Base-by-base conservation (phyloP, 495 filamentous ascomycete species). In the Xylona heveae region DNA sequence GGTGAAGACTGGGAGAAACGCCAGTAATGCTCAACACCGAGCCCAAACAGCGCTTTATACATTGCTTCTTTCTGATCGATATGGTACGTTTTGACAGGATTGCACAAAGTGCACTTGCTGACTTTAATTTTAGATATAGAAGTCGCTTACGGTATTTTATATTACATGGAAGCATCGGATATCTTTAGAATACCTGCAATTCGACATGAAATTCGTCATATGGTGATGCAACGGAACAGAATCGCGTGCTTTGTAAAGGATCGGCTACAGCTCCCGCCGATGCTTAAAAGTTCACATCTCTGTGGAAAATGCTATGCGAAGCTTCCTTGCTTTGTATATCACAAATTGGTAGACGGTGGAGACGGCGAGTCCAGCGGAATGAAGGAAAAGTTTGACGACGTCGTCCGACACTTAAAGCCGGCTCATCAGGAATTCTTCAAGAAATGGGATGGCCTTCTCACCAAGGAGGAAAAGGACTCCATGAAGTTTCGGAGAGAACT, bases 1-100 rank as follows among this genome's bases (percentile, higher is more conserved):
- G 46, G 58, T 97, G 42, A 97, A 97, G 54, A 95, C 84, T 0
- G 88, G 88, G 12, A 80, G 73, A 41, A 76, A 75, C 33, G 67
- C 74, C 36, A 76, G 62, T 31, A 71, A 71, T 27, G 55, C 68
- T 27, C 63, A 67, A 18, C 88, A 97, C 48, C 70, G 82, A 43
- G 88, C 84, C 6, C 88, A 97, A 51, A 97, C 88, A 3, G 78
- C 81, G 12, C 62, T 97, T 7, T 97, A 97, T 50, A 95, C 84
- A 20, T 58, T 97, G 14, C 58, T 97, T 2, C 59, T 97, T 12
- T 90, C 84, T 27, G 84, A 97, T 53, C 72, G 88, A 36, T 97
- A 97, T 53, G 72, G 70, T 73, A 39, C 38, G 63, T 45, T n/a
- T 17, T 34, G 24, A 25, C 24, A 13, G 12, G 25, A 24, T 19